Evolutionary conservation across 371 early-diverging fungal genomes (phyloP), one percentile per base, ranked within the genome.

Genomic region (Mortierella sp.): DNA sequence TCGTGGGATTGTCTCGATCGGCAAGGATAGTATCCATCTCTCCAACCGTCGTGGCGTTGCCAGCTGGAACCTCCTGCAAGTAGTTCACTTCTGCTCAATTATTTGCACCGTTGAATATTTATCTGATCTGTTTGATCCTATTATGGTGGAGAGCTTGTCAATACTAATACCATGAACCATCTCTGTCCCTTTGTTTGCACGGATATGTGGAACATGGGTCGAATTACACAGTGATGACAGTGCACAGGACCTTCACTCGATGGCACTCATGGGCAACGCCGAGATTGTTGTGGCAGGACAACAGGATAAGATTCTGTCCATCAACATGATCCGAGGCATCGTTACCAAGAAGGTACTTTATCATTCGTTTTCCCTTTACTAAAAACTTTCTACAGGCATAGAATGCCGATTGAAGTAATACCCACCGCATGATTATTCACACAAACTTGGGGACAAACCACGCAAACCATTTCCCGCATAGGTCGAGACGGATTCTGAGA

Each of bases 281-380:
- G 95, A 95, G 77, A 83, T 96, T 72, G 84, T 93, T 71, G 93
- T 90, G 16, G 93, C 94, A 54, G 94, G 94, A 75, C 93, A 92
- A 77, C 92, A 93, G 78, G 90, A 92, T 72, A 90, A 90, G 72
- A 90, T 95, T 82, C 74, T 92, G 14, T 89, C 93, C 6, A 88
- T 96, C 72, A 96, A 95, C 83, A 76, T 92, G 35, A 91, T 91
- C 63, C 91, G 95, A 7, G 97, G 96, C 1, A 87, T 90, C 7
- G 87, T 94, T n/a, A 83, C 91, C 74, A 82, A 89, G 70, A 88
- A 91, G 89, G 93, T 94, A 46, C 29, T 21, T 73, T 56, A 41
- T 48, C 27, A 14, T 1, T 21, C n/a, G 6, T 14, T 41, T 35
- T 32, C 7, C 7, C 3, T 21, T 11, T 10, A 21, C 21, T 24